Base-by-base conservation (phyloP, 306 rosid species). In the Begonia masoniana region DNA sequence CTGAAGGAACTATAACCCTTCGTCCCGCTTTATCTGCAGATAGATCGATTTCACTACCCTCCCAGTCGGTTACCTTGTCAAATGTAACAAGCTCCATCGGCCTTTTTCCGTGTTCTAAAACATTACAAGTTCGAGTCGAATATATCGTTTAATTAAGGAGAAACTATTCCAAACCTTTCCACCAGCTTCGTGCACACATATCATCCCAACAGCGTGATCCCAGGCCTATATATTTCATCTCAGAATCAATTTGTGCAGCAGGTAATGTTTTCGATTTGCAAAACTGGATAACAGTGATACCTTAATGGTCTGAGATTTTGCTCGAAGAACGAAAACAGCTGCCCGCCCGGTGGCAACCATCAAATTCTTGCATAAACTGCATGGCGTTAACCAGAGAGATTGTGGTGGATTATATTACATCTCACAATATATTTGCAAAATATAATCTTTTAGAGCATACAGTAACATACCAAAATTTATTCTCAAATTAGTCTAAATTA, bases 61-160 rank as follows among this genome's bases (percentile, higher is more conserved):
- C 42, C 95, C 97, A 82, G 72, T 85, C 95, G 46, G 83, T 76
- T 50, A 75, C 83, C 95, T 89, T 71, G 61, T 75, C 60, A 26
- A 26, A 26, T 26, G 35, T 26, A 26, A 26, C 6, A 26, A 26
- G 35, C 35, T 26, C 6, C 35, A 26, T 26, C 3, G 35, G 35
- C 6, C 35, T 26, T 26, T 26, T 26, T 3, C 19, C 35, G 2
- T 26, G 35, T 26, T 26, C 6, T 26, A 26, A 26, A 26, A 26
- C 35, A 26, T 3, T 26, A 26, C 6, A 49, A 51, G 36, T 62
- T 35, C 31, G 17, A 47, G 55, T 55, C 55, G 39, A 31, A 31
- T 31, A 7, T 31, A 31, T 31, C 39, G 8, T 31, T 31, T 5
- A 31, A 31, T 1, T 10, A 10, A 45, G 9, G 49, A 45, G 14